Base-by-base conservation (phyloP, 257 asterid genomes). In the Solanum clarkiae region DNA sequence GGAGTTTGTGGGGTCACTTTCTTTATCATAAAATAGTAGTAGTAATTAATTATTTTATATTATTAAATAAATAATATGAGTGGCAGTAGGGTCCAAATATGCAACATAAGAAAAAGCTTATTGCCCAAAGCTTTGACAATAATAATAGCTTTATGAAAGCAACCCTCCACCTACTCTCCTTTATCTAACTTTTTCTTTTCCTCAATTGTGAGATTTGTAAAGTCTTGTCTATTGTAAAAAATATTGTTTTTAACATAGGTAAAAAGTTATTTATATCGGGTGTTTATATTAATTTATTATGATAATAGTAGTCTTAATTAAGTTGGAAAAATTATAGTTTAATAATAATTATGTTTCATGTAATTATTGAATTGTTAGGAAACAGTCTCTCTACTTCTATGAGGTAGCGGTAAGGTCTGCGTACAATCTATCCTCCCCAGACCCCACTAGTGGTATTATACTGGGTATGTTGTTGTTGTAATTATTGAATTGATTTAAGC, bases 101-200 rank as follows among this genome's bases (percentile, higher is more conserved):
- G 84, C 87, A 89, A 83, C 66, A 49, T 65, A 49, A 66, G 45
- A 92, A 90, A 86, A 93, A 91, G 92, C 90, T 26, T 87, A 90
- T 87, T 91, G 22, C 90, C 92, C 88, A 91, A 92, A 90, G 90
- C 89, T 92, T 90, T 89, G 93, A 94, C 91, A 92, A 90, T 89
- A 91, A 90, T 92, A 74, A 88, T 87, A 87, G 90, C 90, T 86
- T 89, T 86, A 84, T 84, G 97, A 92, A 91, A 88, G 94, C 92
- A 86, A 91, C 95, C 87, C 79, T 74, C 87, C 90, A 92, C 91
- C 92, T 14, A 86, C 91, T 84, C 83, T 80, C 20, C 44, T 83
- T 42, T 66, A n/a, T 68, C 66, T 24, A 6, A 22, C 18, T 80
- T 44, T 10, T 84, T 74, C 84, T 81, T 57, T 72, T 80, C 42